Base-by-base conservation (phyloP, 179 eudicot species). In the Silene noctiflora region DNA sequence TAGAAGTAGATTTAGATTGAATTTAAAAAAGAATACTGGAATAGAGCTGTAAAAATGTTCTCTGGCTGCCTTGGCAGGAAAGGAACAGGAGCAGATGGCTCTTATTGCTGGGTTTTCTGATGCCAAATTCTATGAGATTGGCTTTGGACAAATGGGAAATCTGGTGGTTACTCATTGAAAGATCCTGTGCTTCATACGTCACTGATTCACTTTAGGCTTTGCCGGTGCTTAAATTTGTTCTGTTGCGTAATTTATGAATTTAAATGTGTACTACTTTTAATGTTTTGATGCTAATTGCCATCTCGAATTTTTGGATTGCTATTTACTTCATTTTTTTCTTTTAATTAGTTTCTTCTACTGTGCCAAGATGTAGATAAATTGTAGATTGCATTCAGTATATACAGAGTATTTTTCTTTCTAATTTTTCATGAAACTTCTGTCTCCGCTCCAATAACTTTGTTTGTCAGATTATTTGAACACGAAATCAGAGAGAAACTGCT, bases 121-220 rank as follows among this genome's bases (percentile, higher is more conserved):
- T 75, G 94, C 93, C 77, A 89, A 77, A 77, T 86, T 84, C 85
- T 90, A 83, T 58, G 93, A 91, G 87, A 86, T 88, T 72, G 96
- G 83, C 58, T 91, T 89, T 69, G 97, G 98, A 73, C 82, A 88
- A 22, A 91, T 92, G 96, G 95, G 98, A 24, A 90, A 85, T 84
- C 84, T 93, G 84, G 96, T 94, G 51, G 91, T 87, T 73, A 85
- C 85, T 72, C 84, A 86, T 56, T 92, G 86, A 84, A 72, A 35
- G 51, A 6, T 12, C 20, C 31, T 21, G 53, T 75, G 10, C 51
- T 69, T 72, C 60, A 21, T 58, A n/a, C 62, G 19, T 53, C 62
- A 35, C 35, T 61, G 22, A 1, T 74, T 75, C 63, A 31, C 75
- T 25, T 60, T 70, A 53, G 78, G 24, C 78, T 22, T 17, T 3